phyloP scores from a whole-genome alignment of 441 rosid species.

The Pelargonium fulgidum region DNA sequence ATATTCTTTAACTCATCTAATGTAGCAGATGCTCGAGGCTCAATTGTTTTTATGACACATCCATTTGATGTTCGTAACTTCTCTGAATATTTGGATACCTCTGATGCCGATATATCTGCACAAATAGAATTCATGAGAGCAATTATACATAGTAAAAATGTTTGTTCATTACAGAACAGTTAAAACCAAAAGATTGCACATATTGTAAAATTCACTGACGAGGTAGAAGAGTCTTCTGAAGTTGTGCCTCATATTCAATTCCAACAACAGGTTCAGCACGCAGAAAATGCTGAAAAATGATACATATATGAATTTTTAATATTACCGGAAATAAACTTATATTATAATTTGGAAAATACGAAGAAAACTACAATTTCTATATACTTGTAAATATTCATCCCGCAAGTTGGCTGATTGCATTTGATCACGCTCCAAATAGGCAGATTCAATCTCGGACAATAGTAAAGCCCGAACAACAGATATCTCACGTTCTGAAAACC shows the following conservation, averaged over 20 bases:
- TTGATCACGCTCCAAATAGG: conserved; percentile 94
- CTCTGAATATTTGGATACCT: conserved; percentile 70
- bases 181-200: conserved; percentile 10
- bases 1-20: conserved; percentile 58
- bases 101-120: conserved; percentile 68
- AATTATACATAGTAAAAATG: conserved; percentile 14
- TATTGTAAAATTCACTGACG: conserved; percentile 48
- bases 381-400: conserved; percentile 86
- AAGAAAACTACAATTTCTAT: conserved; percentile 13
- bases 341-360: conserved; percentile 10
- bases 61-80: conserved; percentile 64
- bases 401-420: conserved; percentile 77
- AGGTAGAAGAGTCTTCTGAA: conserved; percentile 81
- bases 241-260: conserved; percentile 86
- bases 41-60: conserved; percentile 81
- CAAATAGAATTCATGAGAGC: conserved; percentile 17
- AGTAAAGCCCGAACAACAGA: conserved; percentile 68
- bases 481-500: conserved; percentile 91
- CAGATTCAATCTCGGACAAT: conserved; percentile 93
- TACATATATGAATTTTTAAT: conserved; percentile 6
- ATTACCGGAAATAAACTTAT: background rate
- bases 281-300: conserved; percentile 74
- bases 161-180: conserved; percentile 14
- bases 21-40: conserved; percentile 65
- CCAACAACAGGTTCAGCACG: conserved; percentile 89